Conservation (phyloP, 2,329 filamentous ascomycete species). For the Parafenestella ontariensis region DNA sequence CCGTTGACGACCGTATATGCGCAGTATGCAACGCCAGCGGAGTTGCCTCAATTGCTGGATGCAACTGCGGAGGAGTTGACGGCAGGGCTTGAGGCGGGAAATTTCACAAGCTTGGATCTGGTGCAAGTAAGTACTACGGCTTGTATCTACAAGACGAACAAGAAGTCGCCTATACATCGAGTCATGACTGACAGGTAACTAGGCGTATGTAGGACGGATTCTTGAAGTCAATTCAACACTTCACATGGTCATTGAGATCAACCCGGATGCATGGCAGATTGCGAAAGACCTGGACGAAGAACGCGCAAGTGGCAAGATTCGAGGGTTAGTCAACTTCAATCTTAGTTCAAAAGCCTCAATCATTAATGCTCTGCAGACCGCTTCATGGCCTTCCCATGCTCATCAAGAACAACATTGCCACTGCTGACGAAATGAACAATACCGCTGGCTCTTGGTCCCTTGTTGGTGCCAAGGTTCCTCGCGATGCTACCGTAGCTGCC, state of each 20-base stretch:
- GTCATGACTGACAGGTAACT: not conserved
- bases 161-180: not conserved
- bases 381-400: slow-evolving; percentile 71
- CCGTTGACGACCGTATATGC: slow-evolving; percentile 23
- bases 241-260: slow-evolving; percentile 62
- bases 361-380: slow-evolving; percentile 48
- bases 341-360: not conserved
- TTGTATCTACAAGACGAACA: not conserved
- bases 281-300: slow-evolving; percentile 58
- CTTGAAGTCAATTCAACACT: slow-evolving; percentile 61
- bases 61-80: slow-evolving; percentile 61
- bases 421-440: slow-evolving; percentile 67
- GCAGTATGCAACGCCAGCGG: slow-evolving; percentile 13
- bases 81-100: slow-evolving; percentile 56
- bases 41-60: slow-evolving; percentile 54
- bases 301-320: slow-evolving; percentile 54
- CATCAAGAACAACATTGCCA: slow-evolving; percentile 73
- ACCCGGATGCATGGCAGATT: slow-evolving; percentile 61
- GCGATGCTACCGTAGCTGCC: slow-evolving; percentile 65
- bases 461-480: slow-evolving; percentile 62
- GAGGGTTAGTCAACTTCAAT: slow-evolving; percentile 48
- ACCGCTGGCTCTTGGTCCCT: slow-evolving; percentile 70
- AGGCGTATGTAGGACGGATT: slow-evolving; percentile 61
- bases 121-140: slow-evolving; percentile 44
- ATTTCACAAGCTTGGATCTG: slow-evolving; percentile 65